phyloP scores from a whole-genome alignment of 1,284 basidiomycete species.

The Puccinia hordei region DNA sequence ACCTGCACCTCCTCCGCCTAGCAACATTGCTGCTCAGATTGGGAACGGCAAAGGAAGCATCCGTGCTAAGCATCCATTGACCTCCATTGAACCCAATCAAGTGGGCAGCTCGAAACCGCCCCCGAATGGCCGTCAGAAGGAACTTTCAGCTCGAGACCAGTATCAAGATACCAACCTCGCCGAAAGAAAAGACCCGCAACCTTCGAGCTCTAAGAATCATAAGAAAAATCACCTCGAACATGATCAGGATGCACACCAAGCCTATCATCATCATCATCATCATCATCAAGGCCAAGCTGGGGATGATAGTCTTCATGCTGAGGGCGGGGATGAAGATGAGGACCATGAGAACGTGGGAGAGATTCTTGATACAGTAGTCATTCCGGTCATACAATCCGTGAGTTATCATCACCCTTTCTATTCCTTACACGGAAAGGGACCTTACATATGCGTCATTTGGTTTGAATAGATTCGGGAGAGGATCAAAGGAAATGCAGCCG shows the following conservation, averaged over 20 bases:
- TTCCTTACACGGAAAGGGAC: not conserved
- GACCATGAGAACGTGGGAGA: constrained; percentile 74
- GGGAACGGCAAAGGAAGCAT: constrained; percentile 40
- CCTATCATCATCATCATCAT: constrained; percentile 33
- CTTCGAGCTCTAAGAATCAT: constrained; percentile 64
- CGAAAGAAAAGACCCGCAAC: constrained; percentile 62
- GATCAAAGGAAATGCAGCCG: constrained; percentile 77
- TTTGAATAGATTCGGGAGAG: constrained; percentile 74
- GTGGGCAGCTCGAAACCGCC: not conserved
- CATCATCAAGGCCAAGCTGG: constrained; percentile 63
- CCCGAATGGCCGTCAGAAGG: not conserved
- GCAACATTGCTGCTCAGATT: constrained; percentile 37
- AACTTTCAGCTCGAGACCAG: not conserved
- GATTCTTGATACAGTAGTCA: constrained; percentile 90
- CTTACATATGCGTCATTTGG: not conserved
- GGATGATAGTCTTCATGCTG: constrained; percentile 24
- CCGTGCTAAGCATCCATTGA: constrained; percentile 24
- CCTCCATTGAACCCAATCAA: not conserved
- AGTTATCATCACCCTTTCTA: constrained; percentile 56
- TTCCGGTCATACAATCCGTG: constrained; percentile 88
- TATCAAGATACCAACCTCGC: constrained; percentile 59
- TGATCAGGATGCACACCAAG: constrained; percentile 64
- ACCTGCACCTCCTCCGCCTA: not conserved
- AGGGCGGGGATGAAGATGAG: constrained; percentile 55
- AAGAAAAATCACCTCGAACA: not conserved